Conservation (phyloP, 2,329 filamentous ascomycete genomes). For the Aspergillus piperis region DNA sequence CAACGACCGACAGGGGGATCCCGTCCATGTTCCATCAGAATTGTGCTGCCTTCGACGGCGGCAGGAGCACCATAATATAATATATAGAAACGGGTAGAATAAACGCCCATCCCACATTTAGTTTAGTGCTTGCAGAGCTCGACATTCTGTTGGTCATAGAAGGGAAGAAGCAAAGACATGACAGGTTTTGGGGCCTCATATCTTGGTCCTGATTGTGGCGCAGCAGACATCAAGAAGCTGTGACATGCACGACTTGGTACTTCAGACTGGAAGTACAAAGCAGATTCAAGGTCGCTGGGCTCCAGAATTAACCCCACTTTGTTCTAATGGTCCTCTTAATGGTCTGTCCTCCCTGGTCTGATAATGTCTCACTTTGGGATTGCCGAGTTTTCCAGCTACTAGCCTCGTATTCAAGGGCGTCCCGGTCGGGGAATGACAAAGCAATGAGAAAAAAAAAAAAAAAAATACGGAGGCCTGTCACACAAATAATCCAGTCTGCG, state of each 20-base stretch:
- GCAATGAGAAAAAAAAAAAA: not conserved
- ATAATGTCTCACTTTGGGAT: not conserved
- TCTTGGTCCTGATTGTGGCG: not conserved
- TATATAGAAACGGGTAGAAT: not conserved
- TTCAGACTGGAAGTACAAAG: no score
- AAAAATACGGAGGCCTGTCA: not conserved
- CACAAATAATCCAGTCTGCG: not conserved
- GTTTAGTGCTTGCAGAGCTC: not conserved
- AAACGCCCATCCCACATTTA: not conserved
- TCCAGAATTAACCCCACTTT: not conserved
- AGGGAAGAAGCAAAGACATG: not conserved
- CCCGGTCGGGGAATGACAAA: not conserved
- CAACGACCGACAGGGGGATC: not conserved
- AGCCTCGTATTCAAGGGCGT: not conserved
- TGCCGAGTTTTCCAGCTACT: not conserved
- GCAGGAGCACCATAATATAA: not conserved
- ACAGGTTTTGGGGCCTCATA: not conserved
- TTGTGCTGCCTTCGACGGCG: conserved; percentile 1
- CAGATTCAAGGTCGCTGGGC: not conserved
- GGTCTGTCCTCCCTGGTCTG: not conserved
- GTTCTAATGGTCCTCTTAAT: no score
- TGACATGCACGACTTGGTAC: not conserved
- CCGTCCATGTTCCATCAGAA: not conserved
- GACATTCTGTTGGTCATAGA: not conserved
- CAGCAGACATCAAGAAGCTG: not conserved